A percentile compares a stretch with the other conserved stretches of the same genome.
Evolutionary conservation across 169 alveolate genomes (phyloP).

Genomic region (Plasmodium reichenowi): DNA sequence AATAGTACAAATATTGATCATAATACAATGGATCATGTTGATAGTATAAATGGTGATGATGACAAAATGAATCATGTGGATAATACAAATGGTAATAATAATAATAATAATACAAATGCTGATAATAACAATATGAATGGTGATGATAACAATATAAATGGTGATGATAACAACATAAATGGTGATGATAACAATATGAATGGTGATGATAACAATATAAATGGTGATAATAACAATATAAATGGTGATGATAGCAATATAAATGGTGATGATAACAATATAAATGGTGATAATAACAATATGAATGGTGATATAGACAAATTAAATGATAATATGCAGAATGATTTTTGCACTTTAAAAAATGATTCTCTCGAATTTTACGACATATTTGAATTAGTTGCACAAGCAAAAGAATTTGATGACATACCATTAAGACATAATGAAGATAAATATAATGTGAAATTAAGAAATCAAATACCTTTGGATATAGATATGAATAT

Average conservation of each 20-base stretch:
- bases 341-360: conserved; percentile 73
- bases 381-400: conserved; percentile 83
- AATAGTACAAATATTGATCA: neutral
- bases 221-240: neutral
- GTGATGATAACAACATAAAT: neutral
- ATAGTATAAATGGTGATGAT: neutral
- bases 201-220: neutral
- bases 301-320: neutral
- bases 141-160: neutral
- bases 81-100: neutral
- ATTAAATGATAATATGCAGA: conserved; percentile 7
- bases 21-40: neutral
- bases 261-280: neutral
- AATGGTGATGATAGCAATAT: neutral
- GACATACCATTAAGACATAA: conserved; percentile 95
- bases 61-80: neutral
- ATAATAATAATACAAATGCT: neutral
- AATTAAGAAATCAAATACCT: conserved; percentile 90
- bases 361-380: conserved; percentile 78
- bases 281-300: neutral
- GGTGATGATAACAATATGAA: neutral
- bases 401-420: conserved; percentile 92
- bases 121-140: neutral
- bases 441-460: conserved; percentile 94
- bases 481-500: conserved; percentile 90